These are phyloP conservation scores for Leishmania amazonensis DNA, from an alignment of 208 protist genomes.

Conservation along the genomic window DNA sequence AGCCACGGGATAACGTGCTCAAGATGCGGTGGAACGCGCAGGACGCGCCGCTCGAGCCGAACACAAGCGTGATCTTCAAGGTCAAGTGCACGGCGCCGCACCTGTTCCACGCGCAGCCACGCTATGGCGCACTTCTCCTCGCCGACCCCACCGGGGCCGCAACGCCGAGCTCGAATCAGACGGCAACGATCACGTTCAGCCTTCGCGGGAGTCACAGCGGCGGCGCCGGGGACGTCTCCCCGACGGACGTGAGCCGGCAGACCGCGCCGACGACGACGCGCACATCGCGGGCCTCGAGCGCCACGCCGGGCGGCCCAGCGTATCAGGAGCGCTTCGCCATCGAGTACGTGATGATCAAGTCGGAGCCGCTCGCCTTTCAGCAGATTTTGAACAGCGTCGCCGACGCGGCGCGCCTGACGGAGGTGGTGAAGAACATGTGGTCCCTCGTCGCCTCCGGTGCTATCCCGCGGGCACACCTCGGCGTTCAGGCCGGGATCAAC, in stretches of 20 bases:
- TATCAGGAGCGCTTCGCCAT: constrained; percentile 74
- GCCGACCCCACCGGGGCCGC: constrained; percentile 39
- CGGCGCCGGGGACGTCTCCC: constrained; percentile 5
- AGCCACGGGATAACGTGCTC: constrained; percentile 66
- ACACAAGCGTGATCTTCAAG: constrained; percentile 72
- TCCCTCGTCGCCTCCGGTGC: constrained; percentile 39
- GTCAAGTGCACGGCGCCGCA: constrained; percentile 79
- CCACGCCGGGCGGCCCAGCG: constrained; percentile 9
- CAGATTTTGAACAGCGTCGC: constrained; percentile 34
- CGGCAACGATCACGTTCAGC: constrained; percentile 39
- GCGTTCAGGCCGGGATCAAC: constrained; percentile 27
- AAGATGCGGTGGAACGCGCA: constrained; percentile 43
- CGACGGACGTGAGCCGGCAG: neutral
- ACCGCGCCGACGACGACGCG: constrained; percentile 1
- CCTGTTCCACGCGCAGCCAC: constrained; percentile 76
- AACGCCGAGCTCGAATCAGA: constrained; percentile 4
- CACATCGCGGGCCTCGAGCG: constrained; percentile 13
- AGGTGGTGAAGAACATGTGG: constrained; percentile 67
- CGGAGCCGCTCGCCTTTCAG: constrained; percentile 48
- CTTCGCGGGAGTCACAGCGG: constrained; percentile 32
- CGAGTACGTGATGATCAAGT: constrained; percentile 54
- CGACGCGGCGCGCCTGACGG: constrained; percentile 30
- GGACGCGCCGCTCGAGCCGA: constrained; percentile 27
- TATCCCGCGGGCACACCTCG: constrained; percentile 41
- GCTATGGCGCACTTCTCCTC: constrained; percentile 70